Conservation (phyloP, 805 yeast species). For the Kazachstania taianensis region DNA sequence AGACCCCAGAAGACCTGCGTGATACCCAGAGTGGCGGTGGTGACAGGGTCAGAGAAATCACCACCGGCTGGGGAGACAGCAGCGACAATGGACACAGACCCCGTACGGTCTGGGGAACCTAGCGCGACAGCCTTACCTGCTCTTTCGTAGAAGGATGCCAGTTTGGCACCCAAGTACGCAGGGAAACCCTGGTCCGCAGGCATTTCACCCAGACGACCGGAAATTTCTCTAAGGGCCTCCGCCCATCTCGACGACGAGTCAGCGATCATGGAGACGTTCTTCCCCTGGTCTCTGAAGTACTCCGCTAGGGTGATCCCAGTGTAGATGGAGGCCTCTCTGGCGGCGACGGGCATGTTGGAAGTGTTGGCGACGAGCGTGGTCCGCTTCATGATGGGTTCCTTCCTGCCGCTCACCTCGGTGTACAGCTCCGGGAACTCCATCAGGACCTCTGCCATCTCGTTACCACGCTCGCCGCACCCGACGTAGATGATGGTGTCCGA, state of each 20-base stretch:
- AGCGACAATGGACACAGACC: slow-evolving; percentile 98
- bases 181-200: slow-evolving; percentile 99
- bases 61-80: slow-evolving; percentile 99
- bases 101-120: slow-evolving; percentile 93
- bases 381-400: slow-evolving; percentile 99
- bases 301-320: slow-evolving; percentile 98
- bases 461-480: slow-evolving; percentile 59
- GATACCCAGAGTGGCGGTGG: slow-evolving; percentile 95
- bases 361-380: slow-evolving; percentile 98
- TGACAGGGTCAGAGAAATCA: slow-evolving; percentile 99
- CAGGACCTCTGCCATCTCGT: slow-evolving; percentile 98
- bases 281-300: slow-evolving; percentile 99
- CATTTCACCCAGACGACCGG: slow-evolving; percentile 99
- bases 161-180: slow-evolving; percentile 96
- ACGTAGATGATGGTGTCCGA: slow-evolving; percentile 94
- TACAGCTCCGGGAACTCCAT: slow-evolving; percentile 98
- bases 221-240: slow-evolving; percentile 98
- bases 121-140: slow-evolving; percentile 94
- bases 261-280: slow-evolving; percentile 98
- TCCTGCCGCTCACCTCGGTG: slow-evolving; percentile 83
- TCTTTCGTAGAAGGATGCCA: slow-evolving; percentile 98
- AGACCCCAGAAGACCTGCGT: slow-evolving; percentile 99
- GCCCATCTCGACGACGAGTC: slow-evolving; percentile 99
- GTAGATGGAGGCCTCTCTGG: slow-evolving; percentile 98
- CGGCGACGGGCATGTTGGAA: slow-evolving; percentile 99